Base-by-base conservation (phyloP, 1,139 yeast species). In the Suhomyces panamericanus region DNA sequence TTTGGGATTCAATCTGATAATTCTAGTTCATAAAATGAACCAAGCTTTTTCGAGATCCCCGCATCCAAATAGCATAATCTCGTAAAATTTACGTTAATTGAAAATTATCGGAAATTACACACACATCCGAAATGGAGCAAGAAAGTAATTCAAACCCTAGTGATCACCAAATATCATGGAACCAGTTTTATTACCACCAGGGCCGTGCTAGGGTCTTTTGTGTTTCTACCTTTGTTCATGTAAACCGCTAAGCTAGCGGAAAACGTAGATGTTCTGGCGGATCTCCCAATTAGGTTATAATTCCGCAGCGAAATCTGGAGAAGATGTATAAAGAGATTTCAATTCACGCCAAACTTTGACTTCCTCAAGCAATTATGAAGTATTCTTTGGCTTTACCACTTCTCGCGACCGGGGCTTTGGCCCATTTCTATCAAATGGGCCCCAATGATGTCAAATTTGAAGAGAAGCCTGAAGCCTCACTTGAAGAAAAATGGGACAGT, bases 401-500 rank as follows among this genome's bases (percentile, higher is more conserved):
- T 10, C 41, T 41, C 12, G 43, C 43, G 3, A 26, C 42, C n/a
- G 7, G 38, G n/a, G 38, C 27, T 4, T 11, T 36, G 3, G 43
- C 43, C 15, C 28, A 22, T 3, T 26, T 29, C 17, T 26, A 33
- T 10, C 39, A 38, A 13, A 11, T 31, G 16, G 42, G 35, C 13
- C 35, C 44, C 29, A 39, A 41, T n/a, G 38, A 44, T 28, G 34
- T 41, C 12, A 13, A n/a, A 5, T 31, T 38, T 14, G 35, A 35
- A 15, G 15, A 38, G 31, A 15, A 33, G 15, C 16, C 41, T 9
- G n/a, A 40, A 16, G 40, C 46, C 32, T 20, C 74, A 6, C 61
- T 81, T 26, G 66, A 75, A 27, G 79, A 81, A 6, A 63, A 77
- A 49, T 83, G 88, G 88, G 86, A 80, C 2, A 73, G 72, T 41